phyloP scores from a whole-genome alignment of 1,139 yeast genomes.

The Chernovozyma aurita region DNA sequence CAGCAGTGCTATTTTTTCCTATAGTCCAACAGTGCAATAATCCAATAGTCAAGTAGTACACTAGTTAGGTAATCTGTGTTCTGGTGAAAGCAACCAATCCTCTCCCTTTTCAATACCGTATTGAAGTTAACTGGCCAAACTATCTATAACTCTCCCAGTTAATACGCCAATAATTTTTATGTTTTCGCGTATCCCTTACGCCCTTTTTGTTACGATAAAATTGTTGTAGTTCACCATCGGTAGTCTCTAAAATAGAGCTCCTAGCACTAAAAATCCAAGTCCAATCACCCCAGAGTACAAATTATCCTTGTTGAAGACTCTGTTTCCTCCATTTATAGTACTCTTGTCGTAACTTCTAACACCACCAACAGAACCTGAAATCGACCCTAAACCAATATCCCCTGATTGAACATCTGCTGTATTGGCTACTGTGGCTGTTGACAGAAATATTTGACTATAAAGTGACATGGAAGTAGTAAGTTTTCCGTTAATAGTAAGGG shows the following conservation, averaged over 20 bases:
- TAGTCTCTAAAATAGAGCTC: slow-evolving; percentile 8
- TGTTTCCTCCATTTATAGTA: slow-evolving; percentile 17
- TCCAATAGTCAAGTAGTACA: no score
- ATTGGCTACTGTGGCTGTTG: slow-evolving; percentile 19
- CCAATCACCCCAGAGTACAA: slow-evolving; percentile 15
- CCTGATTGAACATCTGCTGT: slow-evolving; percentile 24
- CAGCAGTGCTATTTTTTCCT: no score
- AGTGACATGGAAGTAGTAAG: slow-evolving; percentile 23
- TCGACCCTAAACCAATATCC: slow-evolving; percentile 33
- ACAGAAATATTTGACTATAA: slow-evolving; percentile 30
- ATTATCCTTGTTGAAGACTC: slow-evolving; percentile 3
- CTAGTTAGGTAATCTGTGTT: no score
- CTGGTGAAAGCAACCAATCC: no score
- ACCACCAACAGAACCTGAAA: slow-evolving; percentile 31
- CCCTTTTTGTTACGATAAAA: no score
- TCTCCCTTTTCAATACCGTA: no score
- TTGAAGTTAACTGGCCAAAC: no score
- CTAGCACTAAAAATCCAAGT: slow-evolving; percentile 11
- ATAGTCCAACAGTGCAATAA: no score
- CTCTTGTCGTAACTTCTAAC: slow-evolving; percentile 28
- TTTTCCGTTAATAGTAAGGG: slow-evolving; percentile 30
- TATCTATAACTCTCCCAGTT: no score
- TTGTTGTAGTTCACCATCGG: no score
- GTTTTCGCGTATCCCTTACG: no score
- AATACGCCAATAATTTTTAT: no score